Base-by-base conservation (phyloP, 306 rosid species). In the Macrotyloma uniflorum region DNA sequence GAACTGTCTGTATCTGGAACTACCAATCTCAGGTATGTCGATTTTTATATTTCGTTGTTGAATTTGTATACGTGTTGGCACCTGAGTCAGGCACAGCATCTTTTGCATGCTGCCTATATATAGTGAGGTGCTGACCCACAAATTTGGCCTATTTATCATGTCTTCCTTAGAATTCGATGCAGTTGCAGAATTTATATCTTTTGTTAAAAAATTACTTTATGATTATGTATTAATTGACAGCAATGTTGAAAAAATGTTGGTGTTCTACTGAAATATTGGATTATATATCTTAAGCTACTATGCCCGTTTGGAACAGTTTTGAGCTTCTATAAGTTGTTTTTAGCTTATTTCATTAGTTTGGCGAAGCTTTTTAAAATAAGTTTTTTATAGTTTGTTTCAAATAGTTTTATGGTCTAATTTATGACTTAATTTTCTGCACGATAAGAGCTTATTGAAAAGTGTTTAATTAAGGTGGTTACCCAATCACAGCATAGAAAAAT, bases 1-100 rank as follows among this genome's bases (percentile, higher is more conserved):
- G 99, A 82, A 91, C 99, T 68, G 97, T 95, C 20, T 95, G 98
- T 72, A 93, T 95, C 84, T 95, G 98, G 98, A 95, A 93, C 88
- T 90, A 95, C 91, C 99, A 95, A 83, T 91, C 99, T 62, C 99
- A 95, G 96, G 99, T 91, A 88, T 71, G 83, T 20, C 38, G 38
- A 24, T 10, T 79, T 72, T 84, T 77, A 18, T 22, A 46, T 70
- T 77, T 72, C 43, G 32, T 75, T 38, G 74, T 55, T 30, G 73
- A 24, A 67, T 47, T 45, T 58, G 18, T 16, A 16, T 59, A 35
- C 42, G 57, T 69, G n/a, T 18, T 67, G 90, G 90, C 88, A 87
- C 79, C 81, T 23, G 77, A 85, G 89, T 87, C 97, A 87, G 97
- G 88, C 88, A 92, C 85, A 83, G 90, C 2, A 86, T 89, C 91